Percentiles rank a stretch among this genome's conserved stretches.
Evolutionary conservation across 2,329 filamentous ascomycete species (phyloP).

Genomic region (Dryadomyces quercus-mongolicae): DNA sequence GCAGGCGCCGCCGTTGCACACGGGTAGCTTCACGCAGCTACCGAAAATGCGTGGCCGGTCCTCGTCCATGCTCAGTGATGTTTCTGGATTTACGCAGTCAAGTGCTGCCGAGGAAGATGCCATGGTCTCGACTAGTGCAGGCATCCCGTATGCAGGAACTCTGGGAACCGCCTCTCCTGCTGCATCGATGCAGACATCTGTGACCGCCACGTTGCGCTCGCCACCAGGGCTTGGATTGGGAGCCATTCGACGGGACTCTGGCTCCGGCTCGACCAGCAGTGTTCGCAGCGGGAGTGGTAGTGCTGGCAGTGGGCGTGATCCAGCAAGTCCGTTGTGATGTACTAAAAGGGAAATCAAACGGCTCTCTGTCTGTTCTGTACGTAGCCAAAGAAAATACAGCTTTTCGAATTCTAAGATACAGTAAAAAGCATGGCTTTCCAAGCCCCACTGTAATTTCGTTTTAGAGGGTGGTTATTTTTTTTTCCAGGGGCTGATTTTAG

Average conservation of each 20-base stretch:
- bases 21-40: not conserved
- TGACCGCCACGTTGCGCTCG: not conserved
- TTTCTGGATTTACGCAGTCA: conserved; percentile 55
- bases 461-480: too few relatives aligned
- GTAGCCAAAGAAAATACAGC: not conserved
- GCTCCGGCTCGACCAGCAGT: conserved; percentile 22
- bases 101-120: conserved; percentile 38
- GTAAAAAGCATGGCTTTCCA: too few relatives aligned
- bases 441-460: not conserved
- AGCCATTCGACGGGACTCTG: conserved; percentile 13
- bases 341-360: not conserved
- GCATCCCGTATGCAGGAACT: not conserved
- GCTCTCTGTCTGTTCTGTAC: not conserved
- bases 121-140: not conserved
- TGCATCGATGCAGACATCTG: conserved; percentile 6
- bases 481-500: too few relatives aligned
- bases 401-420: not conserved
- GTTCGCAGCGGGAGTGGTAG: conserved; percentile 33
- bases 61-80: conserved; percentile 54
- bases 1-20: conserved; percentile 10
- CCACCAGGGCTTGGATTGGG: conserved; percentile 5
- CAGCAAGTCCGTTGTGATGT: conserved; percentile 32
- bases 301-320: conserved; percentile 35
- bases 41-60: conserved; percentile 42
- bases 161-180: not conserved